These are phyloP conservation scores for Metarhizium humberi DNA, from an alignment of 2,329 filamentous ascomycete genomes.

Conservation along the genomic window DNA sequence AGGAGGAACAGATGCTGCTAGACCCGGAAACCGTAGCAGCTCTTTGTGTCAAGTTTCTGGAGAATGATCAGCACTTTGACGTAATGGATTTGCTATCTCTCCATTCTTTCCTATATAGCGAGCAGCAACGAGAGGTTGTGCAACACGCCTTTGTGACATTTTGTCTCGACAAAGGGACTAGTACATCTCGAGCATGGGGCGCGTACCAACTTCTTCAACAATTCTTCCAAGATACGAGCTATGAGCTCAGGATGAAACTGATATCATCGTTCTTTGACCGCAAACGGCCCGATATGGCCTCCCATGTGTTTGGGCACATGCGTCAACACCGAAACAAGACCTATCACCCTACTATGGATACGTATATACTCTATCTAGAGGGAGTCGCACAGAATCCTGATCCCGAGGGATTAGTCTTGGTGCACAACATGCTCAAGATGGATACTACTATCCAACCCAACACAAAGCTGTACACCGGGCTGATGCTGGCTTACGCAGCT, in stretches of 20 bases:
- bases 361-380: slow-evolving; percentile 70
- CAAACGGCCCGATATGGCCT: slow-evolving; percentile 73
- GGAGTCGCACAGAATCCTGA: slow-evolving; percentile 54
- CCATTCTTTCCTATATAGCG: slow-evolving; percentile 61
- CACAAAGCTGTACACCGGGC: slow-evolving; percentile 69
- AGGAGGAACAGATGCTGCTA: slow-evolving; percentile 59
- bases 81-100: slow-evolving; percentile 74
- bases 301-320: slow-evolving; percentile 87
- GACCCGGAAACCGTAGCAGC: slow-evolving; percentile 66
- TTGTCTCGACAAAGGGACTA: slow-evolving; percentile 52
- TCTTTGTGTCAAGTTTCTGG: slow-evolving; percentile 65
- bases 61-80: slow-evolving; percentile 67
- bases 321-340: slow-evolving; percentile 58
- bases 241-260: slow-evolving; percentile 55
- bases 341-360: slow-evolving; percentile 59
- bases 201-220: slow-evolving; percentile 57
- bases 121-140: slow-evolving; percentile 58
- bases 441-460: slow-evolving; percentile 70
- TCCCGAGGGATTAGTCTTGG: slow-evolving; percentile 56
- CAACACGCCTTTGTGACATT: slow-evolving; percentile 58
- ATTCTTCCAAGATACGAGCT: slow-evolving; percentile 57
- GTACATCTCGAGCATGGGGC: slow-evolving; percentile 55
- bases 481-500: slow-evolving; percentile 78
- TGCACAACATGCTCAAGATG: slow-evolving; percentile 92
- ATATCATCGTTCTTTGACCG: slow-evolving; percentile 79